A percentile compares a stretch with the other conserved stretches of the same genome.
These are phyloP conservation scores for Triadica sebifera DNA, from an alignment of 345 rosid species.

Conservation along the genomic window DNA sequence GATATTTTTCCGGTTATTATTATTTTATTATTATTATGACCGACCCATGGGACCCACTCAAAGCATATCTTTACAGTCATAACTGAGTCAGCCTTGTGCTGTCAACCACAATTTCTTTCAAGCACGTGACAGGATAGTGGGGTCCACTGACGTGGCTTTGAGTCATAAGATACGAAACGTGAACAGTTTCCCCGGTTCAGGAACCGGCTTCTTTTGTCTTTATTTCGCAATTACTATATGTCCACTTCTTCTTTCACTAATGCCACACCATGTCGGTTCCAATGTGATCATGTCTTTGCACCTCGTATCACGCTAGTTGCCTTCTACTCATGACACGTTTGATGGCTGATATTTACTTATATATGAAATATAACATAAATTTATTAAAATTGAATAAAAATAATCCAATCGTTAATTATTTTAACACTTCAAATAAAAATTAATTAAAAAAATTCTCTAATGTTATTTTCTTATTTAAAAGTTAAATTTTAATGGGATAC, in stretches of 20 bases:
- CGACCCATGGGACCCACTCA: background rate
- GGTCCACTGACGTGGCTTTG: slow-evolving; percentile 13
- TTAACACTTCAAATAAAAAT: too few relatives aligned
- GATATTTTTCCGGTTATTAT: background rate
- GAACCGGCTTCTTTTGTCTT: background rate
- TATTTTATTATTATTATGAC: background rate
- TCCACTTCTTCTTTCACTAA: background rate
- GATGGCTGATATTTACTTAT: too few relatives aligned
- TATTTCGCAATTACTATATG: background rate
- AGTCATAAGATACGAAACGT: background rate
- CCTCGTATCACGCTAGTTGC: too few relatives aligned
- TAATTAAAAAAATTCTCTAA: too few relatives aligned
- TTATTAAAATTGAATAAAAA: too few relatives aligned
- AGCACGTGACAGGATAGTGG: background rate
- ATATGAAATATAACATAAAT: too few relatives aligned
- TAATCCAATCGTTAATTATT: too few relatives aligned
- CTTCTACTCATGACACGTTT: too few relatives aligned
- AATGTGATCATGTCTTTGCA: too few relatives aligned
- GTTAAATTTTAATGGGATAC: too few relatives aligned
- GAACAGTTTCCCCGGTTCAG: background rate
- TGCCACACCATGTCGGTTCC: background rate
- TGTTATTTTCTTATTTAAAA: too few relatives aligned
- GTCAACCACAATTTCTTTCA: slow-evolving; percentile 3
- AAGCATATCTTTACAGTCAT: slow-evolving; percentile 13
- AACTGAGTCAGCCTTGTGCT: slow-evolving; percentile 16